Evolutionary conservation across 1,284 basidiomycete genomes (phyloP).

Genomic region (Malassezia equina): DNA sequence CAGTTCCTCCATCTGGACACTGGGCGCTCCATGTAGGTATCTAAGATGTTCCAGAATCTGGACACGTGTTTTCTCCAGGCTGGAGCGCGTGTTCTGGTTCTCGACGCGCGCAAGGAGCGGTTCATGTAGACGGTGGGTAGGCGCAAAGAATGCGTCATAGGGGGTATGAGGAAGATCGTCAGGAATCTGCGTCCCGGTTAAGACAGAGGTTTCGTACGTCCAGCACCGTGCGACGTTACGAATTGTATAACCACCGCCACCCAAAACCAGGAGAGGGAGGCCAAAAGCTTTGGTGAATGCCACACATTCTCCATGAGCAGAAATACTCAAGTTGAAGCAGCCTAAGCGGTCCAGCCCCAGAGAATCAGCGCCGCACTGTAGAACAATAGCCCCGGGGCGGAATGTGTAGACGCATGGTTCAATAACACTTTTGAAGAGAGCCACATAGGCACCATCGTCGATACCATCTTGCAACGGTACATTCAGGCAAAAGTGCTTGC

Average conservation of each 20-base stretch:
- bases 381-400: slow-evolving; percentile 77
- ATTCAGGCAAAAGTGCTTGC: slow-evolving; percentile 92
- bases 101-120: slow-evolving; percentile 81
- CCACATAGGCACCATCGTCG: slow-evolving; percentile 91
- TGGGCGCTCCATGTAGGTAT: slow-evolving; percentile 87
- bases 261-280: slow-evolving; percentile 77
- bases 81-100: slow-evolving; percentile 69
- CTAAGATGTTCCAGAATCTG: slow-evolving; percentile 79
- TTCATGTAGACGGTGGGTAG: slow-evolving; percentile 84
- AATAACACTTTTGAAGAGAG: slow-evolving; percentile 89
- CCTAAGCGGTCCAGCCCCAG: slow-evolving; percentile 87
- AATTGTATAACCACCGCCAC: slow-evolving; percentile 90
- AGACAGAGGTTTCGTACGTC: slow-evolving; percentile 94
- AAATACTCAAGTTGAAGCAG: slow-evolving; percentile 96
- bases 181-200: slow-evolving; percentile 60
- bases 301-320: slow-evolving; percentile 96
- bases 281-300: slow-evolving; percentile 87
- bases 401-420: slow-evolving; percentile 85
- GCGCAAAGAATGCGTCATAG: slow-evolving; percentile 86
- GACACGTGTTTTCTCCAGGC: slow-evolving; percentile 71
- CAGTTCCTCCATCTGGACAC: slow-evolving; percentile 89
- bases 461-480: slow-evolving; percentile 92
- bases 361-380: slow-evolving; percentile 95
- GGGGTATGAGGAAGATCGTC: slow-evolving; percentile 77
- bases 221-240: slow-evolving; percentile 89